phyloP scores from a whole-genome alignment of 164 flowering plant species.

The Umbellularia californica region DNA sequence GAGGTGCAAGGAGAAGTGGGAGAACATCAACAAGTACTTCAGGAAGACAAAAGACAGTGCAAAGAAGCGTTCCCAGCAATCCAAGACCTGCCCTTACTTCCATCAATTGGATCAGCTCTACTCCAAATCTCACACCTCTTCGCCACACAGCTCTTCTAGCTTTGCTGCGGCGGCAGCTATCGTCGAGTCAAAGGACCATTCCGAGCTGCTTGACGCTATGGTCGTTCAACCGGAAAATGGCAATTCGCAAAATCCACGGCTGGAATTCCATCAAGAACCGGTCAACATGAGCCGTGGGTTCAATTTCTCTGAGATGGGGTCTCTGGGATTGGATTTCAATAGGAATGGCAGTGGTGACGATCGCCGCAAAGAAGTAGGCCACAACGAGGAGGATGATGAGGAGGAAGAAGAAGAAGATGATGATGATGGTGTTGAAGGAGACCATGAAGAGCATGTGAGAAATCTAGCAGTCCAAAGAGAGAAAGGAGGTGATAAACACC shows the following conservation, averaged over 20 bases:
- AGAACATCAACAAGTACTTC: constrained; percentile 22
- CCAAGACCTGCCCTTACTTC: constrained; percentile 22
- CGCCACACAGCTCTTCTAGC: background rate
- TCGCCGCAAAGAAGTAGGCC: background rate
- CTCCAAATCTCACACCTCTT: background rate
- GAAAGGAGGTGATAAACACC: background rate
- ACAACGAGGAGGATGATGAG: background rate
- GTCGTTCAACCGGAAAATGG: background rate
- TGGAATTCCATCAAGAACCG: background rate
- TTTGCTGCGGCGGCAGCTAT: background rate
- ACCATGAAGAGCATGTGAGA: background rate
- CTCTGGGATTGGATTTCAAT: background rate
- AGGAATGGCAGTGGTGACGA: background rate
- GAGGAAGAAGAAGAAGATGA: constrained; percentile 5
- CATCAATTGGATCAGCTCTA: constrained; percentile 14
- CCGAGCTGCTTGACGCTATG: constrained; percentile 8
- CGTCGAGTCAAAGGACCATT: background rate
- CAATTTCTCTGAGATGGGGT: background rate
- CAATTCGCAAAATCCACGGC: background rate
- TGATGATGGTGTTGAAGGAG: constrained; percentile 1
- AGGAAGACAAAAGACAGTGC: constrained; percentile 10
- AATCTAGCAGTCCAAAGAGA: background rate
- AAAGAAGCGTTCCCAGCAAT: constrained; percentile 7
- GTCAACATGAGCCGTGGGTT: background rate
- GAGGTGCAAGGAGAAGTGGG: constrained; percentile 24